A percentile compares a stretch with the other conserved stretches of the same genome.
phyloP scores from a whole-genome alignment of 1,284 basidiomycete genomes.

The Irpex rosettiformis region DNA sequence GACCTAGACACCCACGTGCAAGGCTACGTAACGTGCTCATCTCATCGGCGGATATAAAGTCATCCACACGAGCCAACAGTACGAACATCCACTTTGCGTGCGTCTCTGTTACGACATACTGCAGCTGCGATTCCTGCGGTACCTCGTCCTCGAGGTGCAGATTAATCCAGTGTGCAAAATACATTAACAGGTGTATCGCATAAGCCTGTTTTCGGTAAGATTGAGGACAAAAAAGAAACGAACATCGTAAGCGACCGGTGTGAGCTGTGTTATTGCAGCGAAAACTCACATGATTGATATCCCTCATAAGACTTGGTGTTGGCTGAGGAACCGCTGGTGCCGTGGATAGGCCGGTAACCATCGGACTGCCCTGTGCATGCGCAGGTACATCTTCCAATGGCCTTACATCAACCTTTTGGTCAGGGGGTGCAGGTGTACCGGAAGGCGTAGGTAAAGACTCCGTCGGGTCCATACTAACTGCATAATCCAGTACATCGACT shows the following conservation, averaged over 20 bases:
- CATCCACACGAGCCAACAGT: conserved; percentile 72
- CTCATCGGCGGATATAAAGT: conserved; percentile 73
- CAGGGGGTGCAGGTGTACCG: conserved; percentile 33
- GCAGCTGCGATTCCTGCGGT: conserved; percentile 21
- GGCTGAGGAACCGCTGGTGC: conserved; percentile 42
- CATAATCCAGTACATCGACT: conserved; percentile 38
- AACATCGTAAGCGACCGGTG: not conserved
- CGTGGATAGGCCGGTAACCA: not conserved
- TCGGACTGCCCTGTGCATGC: conserved; percentile 1
- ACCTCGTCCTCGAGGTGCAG: conserved; percentile 48
- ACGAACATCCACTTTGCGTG: conserved; percentile 86
- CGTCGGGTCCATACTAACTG: conserved; percentile 28
- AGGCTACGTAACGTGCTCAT: conserved; percentile 76
- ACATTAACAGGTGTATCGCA: conserved; percentile 75
- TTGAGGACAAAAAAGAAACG: conserved; percentile 1
- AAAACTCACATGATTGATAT: conserved; percentile 62
- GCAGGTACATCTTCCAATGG: not conserved
- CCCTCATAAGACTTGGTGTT: conserved; percentile 49
- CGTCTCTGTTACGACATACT: conserved; percentile 48
- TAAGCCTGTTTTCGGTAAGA: conserved; percentile 41
- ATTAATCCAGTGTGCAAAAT: conserved; percentile 80
- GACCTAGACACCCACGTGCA: conserved; percentile 66
- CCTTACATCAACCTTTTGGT: conserved; percentile 4
- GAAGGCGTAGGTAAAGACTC: conserved; percentile 39
- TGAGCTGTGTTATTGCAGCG: not conserved